These are phyloP conservation scores for Trichocomaceae sp. DNA, from an alignment of 2,329 filamentous ascomycete genomes.

Conservation along the genomic window DNA sequence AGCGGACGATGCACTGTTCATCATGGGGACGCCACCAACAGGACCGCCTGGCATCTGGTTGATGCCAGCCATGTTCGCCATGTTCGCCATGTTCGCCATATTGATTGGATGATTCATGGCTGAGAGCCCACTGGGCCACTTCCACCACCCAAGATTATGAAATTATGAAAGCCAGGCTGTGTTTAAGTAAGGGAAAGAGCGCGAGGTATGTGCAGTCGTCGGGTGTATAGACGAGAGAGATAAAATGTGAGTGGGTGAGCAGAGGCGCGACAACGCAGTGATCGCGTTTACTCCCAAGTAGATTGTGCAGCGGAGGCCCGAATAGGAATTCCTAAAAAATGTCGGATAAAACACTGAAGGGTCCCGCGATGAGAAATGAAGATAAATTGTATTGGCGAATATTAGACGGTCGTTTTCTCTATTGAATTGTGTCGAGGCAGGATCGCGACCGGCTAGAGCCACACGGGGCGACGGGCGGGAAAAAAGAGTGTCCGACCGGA, in stretches of 20 bases:
- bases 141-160: conserved; percentile 25
- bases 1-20: conserved; percentile 45
- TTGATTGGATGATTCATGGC: conserved; percentile 50
- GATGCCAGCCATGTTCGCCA: conserved; percentile 52
- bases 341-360: background rate
- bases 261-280: background rate
- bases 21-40: conserved; percentile 52
- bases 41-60: conserved; percentile 49
- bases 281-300: background rate
- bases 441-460: conserved; percentile 14
- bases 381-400: background rate
- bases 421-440: background rate
- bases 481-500: conserved; percentile 1
- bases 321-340: background rate
- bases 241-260: background rate
- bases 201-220: conserved; percentile 1
- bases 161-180: conserved; percentile 21
- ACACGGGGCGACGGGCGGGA: conserved; percentile 6
- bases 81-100: conserved; percentile 52
- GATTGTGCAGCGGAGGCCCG: background rate
- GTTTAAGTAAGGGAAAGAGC: conserved; percentile 13
- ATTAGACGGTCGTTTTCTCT: background rate
- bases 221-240: background rate
- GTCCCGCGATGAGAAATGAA: background rate
- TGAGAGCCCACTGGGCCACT: conserved; percentile 30